Percentiles rank a stretch among this genome's conserved stretches.
Evolutionary conservation across 2,329 filamentous ascomycete species (phyloP).

Genomic region (Pseudocercospora macadamiae): DNA sequence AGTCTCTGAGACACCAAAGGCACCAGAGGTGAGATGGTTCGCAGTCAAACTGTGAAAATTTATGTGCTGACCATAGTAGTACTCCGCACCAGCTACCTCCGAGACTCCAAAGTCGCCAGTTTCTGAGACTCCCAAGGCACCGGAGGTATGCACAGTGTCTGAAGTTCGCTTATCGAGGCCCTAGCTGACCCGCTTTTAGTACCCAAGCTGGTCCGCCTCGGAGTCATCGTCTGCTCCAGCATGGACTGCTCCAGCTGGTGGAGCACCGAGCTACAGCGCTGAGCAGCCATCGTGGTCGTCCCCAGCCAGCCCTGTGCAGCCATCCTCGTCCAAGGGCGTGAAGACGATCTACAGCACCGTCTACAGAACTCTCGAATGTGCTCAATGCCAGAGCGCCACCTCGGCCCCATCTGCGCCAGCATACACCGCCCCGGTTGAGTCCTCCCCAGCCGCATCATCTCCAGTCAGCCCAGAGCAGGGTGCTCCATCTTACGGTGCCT

Average conservation of each 20-base stretch:
- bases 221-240: not conserved
- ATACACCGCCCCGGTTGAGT: not conserved
- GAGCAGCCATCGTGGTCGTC: no score
- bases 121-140: constrained; percentile 5
- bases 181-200: not conserved
- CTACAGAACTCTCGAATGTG: constrained; percentile 3
- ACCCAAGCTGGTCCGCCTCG: not conserved
- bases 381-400: not conserved
- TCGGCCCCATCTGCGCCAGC: constrained; percentile 5
- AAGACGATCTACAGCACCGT: constrained; percentile 11
- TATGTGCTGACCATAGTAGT: not conserved
- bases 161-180: not conserved
- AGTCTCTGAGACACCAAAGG: constrained; percentile 3
- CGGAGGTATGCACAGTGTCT: not conserved
- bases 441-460: not conserved
- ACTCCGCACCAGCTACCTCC: not conserved
- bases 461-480: not conserved
- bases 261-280: not conserved
- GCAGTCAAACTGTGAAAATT: not conserved
- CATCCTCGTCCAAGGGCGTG: not conserved
- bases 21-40: not conserved
- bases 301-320: not conserved
- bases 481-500: not conserved
- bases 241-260: not conserved
- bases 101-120: constrained; percentile 5